Percentiles rank a stretch among this genome's conserved stretches.
phyloP scores from a whole-genome alignment of 495 filamentous ascomycete genomes.

The Trichoderma orchidacearum region DNA sequence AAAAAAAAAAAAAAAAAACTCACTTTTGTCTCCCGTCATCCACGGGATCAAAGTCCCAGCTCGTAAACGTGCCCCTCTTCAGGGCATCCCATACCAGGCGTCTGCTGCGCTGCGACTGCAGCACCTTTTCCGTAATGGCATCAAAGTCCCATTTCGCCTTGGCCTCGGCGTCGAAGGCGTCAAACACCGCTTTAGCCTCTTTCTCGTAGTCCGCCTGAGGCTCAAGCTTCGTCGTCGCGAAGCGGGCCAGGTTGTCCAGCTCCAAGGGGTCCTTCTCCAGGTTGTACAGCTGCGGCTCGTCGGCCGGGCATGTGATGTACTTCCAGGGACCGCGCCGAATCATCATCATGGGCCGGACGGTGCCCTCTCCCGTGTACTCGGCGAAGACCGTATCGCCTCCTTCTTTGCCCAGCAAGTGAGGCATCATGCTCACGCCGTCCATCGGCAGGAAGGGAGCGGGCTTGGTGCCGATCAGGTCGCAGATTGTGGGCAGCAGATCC shows the following conservation, averaged over 20 bases:
- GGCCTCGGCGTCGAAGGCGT: slow-evolving; percentile 53
- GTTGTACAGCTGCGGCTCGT: slow-evolving; percentile 70
- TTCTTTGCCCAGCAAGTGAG: slow-evolving; percentile 49
- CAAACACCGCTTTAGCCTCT: slow-evolving; percentile 32
- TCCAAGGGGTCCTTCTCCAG: slow-evolving; percentile 60
- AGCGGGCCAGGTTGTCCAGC: slow-evolving; percentile 50
- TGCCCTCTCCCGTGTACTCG: slow-evolving; percentile 84
- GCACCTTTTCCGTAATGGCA: slow-evolving; percentile 51
- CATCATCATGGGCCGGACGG: slow-evolving; percentile 79
- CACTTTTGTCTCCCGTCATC: slow-evolving; percentile 62
- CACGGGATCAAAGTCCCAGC: slow-evolving; percentile 68
- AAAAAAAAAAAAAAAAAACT: slow-evolving; percentile 6
- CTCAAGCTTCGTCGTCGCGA: slow-evolving; percentile 13
- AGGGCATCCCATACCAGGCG: slow-evolving; percentile 63
- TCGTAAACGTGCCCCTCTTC: slow-evolving; percentile 49
- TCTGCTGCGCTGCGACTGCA: slow-evolving; percentile 57
- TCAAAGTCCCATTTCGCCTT: slow-evolving; percentile 59
- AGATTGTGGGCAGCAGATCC: slow-evolving; percentile 75
- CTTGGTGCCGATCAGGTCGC: slow-evolving; percentile 57
- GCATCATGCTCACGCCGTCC: slow-evolving; percentile 61
- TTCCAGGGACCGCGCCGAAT: slow-evolving; percentile 74
- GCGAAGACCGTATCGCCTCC: slow-evolving; percentile 66
- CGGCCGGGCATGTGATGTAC: slow-evolving; percentile 66
- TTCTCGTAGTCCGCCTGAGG: slow-evolving; percentile 21
- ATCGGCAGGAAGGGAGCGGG: slow-evolving; percentile 52